phyloP scores from a whole-genome alignment of 73 alveolate species.

The Tetrahymena borealis region DNA sequence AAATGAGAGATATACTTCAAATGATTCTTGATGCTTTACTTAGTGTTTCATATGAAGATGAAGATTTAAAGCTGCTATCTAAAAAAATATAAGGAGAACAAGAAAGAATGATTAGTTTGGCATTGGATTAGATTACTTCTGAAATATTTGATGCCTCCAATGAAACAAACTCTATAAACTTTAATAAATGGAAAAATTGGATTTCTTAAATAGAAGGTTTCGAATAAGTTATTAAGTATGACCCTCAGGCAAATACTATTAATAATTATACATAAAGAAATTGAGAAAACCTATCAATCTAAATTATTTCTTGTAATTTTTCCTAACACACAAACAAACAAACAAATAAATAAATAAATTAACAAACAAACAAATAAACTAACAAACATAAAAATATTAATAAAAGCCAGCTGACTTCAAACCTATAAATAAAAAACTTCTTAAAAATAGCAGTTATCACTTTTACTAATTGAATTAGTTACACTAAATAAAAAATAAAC shows the following conservation, averaged over 20 bases:
- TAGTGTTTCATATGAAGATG: slow-evolving; percentile 15
- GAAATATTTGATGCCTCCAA: not conserved
- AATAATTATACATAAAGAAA: not conserved
- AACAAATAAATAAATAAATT: too few relatives aligned
- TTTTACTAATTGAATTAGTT: too few relatives aligned
- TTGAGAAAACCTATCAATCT: not conserved
- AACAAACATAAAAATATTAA: too few relatives aligned
- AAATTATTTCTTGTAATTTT: not conserved
- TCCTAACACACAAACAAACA: not conserved
- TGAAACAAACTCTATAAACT: not conserved
- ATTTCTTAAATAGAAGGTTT: not conserved
- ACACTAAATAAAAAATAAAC: too few relatives aligned
- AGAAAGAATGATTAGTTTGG: not conserved
- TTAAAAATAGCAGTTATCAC: too few relatives aligned
- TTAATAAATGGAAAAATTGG: not conserved
- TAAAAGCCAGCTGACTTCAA: too few relatives aligned
- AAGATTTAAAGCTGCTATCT: not conserved
- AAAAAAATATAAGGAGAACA: not conserved
- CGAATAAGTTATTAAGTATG: not conserved
- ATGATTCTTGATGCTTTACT: slow-evolving; percentile 31
- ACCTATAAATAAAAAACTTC: too few relatives aligned
- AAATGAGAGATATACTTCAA: slow-evolving; percentile 30
- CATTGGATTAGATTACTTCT: not conserved
- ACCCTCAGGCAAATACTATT: not conserved
- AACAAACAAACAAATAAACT: too few relatives aligned